phyloP scores from a whole-genome alignment of 805 yeast species.

The Kockiozyma suomiensis region DNA sequence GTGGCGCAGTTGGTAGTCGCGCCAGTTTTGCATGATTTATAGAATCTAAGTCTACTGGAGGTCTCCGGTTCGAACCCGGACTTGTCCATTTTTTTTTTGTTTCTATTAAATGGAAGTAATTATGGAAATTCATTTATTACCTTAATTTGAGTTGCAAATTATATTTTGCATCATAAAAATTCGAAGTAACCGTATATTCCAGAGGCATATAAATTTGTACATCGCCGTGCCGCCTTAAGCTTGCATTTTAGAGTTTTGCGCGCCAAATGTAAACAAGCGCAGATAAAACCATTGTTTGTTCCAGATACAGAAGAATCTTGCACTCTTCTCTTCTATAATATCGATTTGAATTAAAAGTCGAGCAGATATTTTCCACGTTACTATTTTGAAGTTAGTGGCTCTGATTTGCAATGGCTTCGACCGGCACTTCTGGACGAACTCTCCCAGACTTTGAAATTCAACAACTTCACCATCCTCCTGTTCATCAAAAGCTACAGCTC shows the following conservation, averaged over 20 bases:
- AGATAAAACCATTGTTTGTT: too few species aligned
- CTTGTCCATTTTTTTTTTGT: constrained; percentile 35
- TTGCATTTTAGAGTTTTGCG: neutral
- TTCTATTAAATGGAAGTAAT: too few species aligned
- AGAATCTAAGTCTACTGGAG: constrained; percentile 27
- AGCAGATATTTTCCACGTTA: too few species aligned
- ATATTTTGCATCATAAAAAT: neutral
- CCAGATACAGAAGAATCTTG: too few species aligned
- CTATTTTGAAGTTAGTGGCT: too few species aligned
- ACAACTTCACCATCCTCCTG: constrained; percentile 32
- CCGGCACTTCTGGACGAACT: constrained; percentile 18
- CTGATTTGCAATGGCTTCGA: neutral
- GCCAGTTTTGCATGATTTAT: constrained; percentile 36
- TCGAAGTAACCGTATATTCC: too few species aligned
- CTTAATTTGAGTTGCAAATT: neutral
- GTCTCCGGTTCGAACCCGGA: constrained; percentile 40
- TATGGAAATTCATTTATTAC: too few species aligned
- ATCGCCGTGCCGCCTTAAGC: neutral
- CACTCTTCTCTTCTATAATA: neutral
- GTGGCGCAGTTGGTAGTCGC: constrained; percentile 40
- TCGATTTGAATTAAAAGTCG: too few species aligned
- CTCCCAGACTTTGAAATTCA: constrained; percentile 29
- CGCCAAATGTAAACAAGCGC: neutral
- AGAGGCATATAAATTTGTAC: too few species aligned
- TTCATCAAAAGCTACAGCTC: constrained; percentile 33